Evolutionary conservation across 2,329 filamentous ascomycete genomes (phyloP).

Genomic region (Thyridium curvatum): DNA sequence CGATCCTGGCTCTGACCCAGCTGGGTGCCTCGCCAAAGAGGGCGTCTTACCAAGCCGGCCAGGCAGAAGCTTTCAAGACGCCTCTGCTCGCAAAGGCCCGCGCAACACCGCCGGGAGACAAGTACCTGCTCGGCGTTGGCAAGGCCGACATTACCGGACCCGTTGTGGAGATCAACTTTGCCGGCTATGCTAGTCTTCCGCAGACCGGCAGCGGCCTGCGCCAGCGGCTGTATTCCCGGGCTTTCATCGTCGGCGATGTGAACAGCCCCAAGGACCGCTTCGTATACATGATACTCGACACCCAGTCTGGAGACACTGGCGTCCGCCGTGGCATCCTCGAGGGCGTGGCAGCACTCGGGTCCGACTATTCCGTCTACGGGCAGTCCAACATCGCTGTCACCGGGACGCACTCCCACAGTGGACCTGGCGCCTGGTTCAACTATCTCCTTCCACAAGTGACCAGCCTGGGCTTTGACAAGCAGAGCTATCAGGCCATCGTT

Average conservation of each 20-base stretch:
- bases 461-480: constrained; percentile 75
- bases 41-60: not conserved
- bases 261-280: constrained; percentile 64
- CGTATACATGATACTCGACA: constrained; percentile 83
- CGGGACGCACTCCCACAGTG: constrained; percentile 88
- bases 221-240: constrained; percentile 80
- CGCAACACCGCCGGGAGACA: constrained; percentile 22
- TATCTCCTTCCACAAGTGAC: constrained; percentile 91
- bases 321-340: constrained; percentile 82
- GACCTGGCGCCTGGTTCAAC: constrained; percentile 89
- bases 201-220: constrained; percentile 80
- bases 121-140: constrained; percentile 48
- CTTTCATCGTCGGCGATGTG: constrained; percentile 76
- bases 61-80: not conserved
- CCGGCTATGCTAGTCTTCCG: constrained; percentile 82
- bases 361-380: constrained; percentile 67
- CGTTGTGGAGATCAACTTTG: constrained; percentile 84
- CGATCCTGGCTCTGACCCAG: constrained; percentile 19
- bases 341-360: constrained; percentile 61
- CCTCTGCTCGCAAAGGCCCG: constrained; percentile 6
- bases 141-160: constrained; percentile 61
- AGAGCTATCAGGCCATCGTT: constrained; percentile 85
- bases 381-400: constrained; percentile 82
- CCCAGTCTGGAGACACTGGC: constrained; percentile 82
- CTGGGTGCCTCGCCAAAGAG: constrained; percentile 6